These are phyloP conservation scores for Glycine tomentella DNA, from an alignment of 306 rosid species.

Conservation along the genomic window DNA sequence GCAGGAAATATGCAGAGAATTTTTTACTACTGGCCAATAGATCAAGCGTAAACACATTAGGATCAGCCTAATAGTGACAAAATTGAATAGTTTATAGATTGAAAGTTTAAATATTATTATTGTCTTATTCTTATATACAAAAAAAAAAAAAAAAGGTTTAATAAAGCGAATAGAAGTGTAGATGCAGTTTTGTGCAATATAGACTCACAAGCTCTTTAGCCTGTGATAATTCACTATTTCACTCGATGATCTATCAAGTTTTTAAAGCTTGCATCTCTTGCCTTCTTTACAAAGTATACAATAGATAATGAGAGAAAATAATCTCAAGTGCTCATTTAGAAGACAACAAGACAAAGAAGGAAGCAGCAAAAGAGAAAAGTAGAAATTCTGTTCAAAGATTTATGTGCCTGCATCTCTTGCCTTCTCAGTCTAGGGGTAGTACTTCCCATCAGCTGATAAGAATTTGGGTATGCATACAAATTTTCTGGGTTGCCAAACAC, in stretches of 20 bases:
- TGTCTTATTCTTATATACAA: background rate
- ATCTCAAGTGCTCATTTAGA: conserved; percentile 52
- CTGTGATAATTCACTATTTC: conserved; percentile 22
- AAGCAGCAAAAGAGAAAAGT: conserved; percentile 84
- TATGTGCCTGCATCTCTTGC: conserved; percentile 83
- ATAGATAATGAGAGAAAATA: conserved; percentile 34
- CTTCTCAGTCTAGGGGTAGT: conserved; percentile 76
- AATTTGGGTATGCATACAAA: conserved; percentile 59
- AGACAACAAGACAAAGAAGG: conserved; percentile 81
- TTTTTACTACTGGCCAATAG: background rate
- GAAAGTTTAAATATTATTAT: background rate
- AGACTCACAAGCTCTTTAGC: background rate
- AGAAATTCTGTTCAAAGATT: conserved; percentile 82
- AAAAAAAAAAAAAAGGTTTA: background rate
- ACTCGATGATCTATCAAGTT: background rate
- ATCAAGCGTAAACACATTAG: background rate
- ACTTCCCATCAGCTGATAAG: conserved; percentile 59
- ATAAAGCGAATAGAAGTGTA: background rate
- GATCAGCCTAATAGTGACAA: background rate
- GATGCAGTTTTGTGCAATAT: background rate
- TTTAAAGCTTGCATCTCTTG: conserved; percentile 15
- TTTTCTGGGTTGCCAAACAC: conserved; percentile 76
- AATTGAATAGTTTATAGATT: background rate
- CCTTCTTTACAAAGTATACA: conserved; percentile 52
- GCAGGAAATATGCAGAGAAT: background rate